These are phyloP conservation scores for Oxytropis ochrocephala DNA, from an alignment of 306 rosid species.

Conservation along the genomic window DNA sequence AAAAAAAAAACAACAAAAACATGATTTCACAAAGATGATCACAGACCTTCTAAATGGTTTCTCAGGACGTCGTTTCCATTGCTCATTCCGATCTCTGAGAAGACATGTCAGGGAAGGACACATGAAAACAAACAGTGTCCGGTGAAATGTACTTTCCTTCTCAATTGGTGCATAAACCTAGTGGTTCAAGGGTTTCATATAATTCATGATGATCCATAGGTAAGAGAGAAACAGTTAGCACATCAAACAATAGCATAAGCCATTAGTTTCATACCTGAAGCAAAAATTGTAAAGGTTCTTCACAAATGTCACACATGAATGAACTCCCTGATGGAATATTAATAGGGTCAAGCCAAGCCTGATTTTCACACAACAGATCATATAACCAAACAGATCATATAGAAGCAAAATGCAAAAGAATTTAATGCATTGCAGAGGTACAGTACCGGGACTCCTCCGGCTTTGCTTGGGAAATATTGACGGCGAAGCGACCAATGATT, in stretches of 20 bases:
- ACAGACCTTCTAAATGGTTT: constrained; percentile 58
- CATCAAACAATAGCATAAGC: not conserved
- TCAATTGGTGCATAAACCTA: constrained; percentile 71
- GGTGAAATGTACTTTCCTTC: constrained; percentile 59
- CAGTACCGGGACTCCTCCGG: constrained; percentile 79
- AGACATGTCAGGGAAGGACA: constrained; percentile 73
- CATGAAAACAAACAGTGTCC: constrained; percentile 65
- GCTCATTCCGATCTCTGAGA: constrained; percentile 72
- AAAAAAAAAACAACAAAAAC: not conserved
- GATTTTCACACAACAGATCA: not conserved
- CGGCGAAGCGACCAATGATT: constrained; percentile 44
- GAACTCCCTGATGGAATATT: constrained; percentile 59
- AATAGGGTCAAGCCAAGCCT: constrained; percentile 90
- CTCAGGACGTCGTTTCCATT: constrained; percentile 53
- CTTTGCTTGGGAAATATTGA: constrained; percentile 72
- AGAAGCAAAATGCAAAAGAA: not conserved
- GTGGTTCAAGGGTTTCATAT: not conserved
- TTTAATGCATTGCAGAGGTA: not conserved
- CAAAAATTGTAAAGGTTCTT: constrained; percentile 58
- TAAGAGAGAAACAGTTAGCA: not conserved
- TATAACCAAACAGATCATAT: not conserved
- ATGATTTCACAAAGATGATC: not conserved
- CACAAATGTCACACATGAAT: constrained; percentile 57
- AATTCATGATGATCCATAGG: not conserved
- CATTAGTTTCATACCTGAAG: constrained; percentile 52